A percentile compares a stretch with the other conserved stretches of the same genome.
Evolutionary conservation across 1,139 yeast species (phyloP).

Genomic region (Lodderomyces parapsilosis): DNA sequence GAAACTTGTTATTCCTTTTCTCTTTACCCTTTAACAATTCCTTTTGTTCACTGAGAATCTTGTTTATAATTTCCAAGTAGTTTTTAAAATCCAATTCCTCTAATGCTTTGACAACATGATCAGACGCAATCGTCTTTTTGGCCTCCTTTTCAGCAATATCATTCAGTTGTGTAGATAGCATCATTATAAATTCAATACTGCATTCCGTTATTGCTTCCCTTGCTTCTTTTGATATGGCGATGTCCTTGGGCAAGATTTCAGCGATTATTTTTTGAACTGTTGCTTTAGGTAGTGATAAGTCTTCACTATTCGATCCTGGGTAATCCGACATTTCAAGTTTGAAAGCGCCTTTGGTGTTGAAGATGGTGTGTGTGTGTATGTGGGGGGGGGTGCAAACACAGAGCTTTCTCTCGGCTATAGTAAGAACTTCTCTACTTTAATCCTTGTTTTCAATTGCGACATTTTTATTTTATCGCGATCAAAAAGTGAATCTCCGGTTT

Average conservation of each 20-base stretch:
- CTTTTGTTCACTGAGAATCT: slow-evolving; percentile 81
- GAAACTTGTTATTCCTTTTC: slow-evolving; percentile 88
- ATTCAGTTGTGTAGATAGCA: slow-evolving; percentile 87
- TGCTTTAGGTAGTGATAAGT: slow-evolving; percentile 58
- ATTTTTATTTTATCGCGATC: not conserved
- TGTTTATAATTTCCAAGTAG: slow-evolving; percentile 79
- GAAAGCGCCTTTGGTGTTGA: too few species aligned
- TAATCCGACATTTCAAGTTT: slow-evolving; percentile 40
- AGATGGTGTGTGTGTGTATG: too few species aligned
- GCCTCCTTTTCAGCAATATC: slow-evolving; percentile 97
- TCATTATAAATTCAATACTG: slow-evolving; percentile 94
- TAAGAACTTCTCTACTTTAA: too few species aligned
- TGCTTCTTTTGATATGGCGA: slow-evolving; percentile 89
- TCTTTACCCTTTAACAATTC: slow-evolving; percentile 87
- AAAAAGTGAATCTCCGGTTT: too few species aligned
- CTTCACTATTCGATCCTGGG: slow-evolving; percentile 37
- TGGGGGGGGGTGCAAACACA: not conserved
- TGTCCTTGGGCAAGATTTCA: slow-evolving; percentile 83
- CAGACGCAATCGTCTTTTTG: slow-evolving; percentile 94
- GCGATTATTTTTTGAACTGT: slow-evolving; percentile 94
- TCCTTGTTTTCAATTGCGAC: too few species aligned
- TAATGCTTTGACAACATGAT: slow-evolving; percentile 89
- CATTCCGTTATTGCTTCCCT: slow-evolving; percentile 94
- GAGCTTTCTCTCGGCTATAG: too few species aligned
- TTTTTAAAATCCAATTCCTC: slow-evolving; percentile 85